Percentiles rank a stretch among this genome's conserved stretches.
phyloP scores from a whole-genome alignment of 2,329 filamentous ascomycete genomes.

The Fusarium concolor region DNA sequence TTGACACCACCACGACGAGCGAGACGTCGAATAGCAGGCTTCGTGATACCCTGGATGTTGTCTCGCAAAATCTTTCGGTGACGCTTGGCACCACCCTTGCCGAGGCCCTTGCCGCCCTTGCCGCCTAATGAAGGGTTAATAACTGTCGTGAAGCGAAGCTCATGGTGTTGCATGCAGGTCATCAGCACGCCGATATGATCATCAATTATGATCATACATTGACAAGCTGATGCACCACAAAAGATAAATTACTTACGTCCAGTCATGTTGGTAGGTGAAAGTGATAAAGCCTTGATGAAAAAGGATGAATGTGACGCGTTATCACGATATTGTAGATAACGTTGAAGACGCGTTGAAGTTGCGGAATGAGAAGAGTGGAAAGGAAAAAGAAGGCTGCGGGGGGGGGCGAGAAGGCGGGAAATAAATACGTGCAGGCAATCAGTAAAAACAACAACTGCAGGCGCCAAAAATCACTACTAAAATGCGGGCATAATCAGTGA shows the following conservation, averaged over 20 bases:
- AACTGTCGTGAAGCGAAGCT: conserved; percentile 33
- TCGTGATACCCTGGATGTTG: conserved; percentile 99
- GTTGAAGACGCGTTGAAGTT: conserved; percentile 43
- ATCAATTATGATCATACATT: not conserved
- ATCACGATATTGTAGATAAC: conserved; percentile 43
- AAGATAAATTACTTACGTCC: conserved; percentile 69
- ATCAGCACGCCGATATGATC: not conserved
- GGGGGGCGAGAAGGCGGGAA: conserved; percentile 41
- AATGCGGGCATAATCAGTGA: conserved; percentile 45
- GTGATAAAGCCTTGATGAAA: conserved; percentile 44
- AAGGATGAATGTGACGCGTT: conserved; percentile 47
- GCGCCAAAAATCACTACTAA: conserved; percentile 32
- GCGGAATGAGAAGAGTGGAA: conserved; percentile 41
- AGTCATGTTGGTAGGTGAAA: conserved; percentile 70
- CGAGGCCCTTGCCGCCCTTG: conserved; percentile 97
- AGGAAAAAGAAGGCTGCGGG: conserved; percentile 44
- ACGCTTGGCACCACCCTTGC: conserved; percentile 98
- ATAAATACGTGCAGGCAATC: conserved; percentile 56
- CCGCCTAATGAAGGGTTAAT: conserved; percentile 74
- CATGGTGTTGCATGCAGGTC: not conserved
- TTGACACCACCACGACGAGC: conserved; percentile 99
- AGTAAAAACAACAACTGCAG: conserved; percentile 43
- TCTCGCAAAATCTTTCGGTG: conserved; percentile 99
- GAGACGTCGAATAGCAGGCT: conserved; percentile 98
- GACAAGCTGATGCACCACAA: conserved; percentile 2